Evolutionary conservation across 2,329 filamentous ascomycete species (phyloP), one percentile per base, ranked within the genome.

Genomic region (Fusarium temperatum): DNA sequence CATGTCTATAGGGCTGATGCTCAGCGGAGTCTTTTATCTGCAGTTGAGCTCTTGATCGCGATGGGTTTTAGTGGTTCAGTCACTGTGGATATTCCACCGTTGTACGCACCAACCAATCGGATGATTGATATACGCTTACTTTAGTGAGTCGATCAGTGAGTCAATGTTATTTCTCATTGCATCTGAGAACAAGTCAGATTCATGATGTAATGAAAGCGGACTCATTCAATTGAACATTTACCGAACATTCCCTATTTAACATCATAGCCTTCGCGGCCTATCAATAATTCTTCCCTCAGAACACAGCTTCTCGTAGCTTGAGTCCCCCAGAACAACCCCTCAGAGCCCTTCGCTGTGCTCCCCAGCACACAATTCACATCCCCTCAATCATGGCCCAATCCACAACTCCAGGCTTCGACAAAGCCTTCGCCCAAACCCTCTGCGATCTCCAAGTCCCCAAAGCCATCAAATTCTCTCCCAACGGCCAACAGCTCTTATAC

Each of bases 361-460:
- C 12, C 0, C 24, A 51, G 32, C 24, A 15, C 20, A 8, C 5
- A 51, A 26, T 28, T 15, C 15, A 32, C 4, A 30, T 30, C 5
- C 14, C 30, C 18, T 12, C 18, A 36, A 53, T 11, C 15, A 75
- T 73, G 73, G 10, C 59, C 20, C 50, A 51, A 48, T 54, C 47
- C 1, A 47, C 15, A 1, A 13, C 50, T 7, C 39, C 44, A 6
- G 38, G 22, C 17, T 70, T 70, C 17, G 66, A 65, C 26, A 63
- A 65, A 28, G 18, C 39, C 41, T 56, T 75, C 10, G 72, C 73
- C 1, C 39, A 73, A 9, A 39, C 51, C 12, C 55, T 75, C 17
- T 75, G 73, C 14, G 59, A 68, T 12, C 35, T 75, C 6, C 47
- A 75, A n/a, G 41, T 75, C 20, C 73, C 72, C 7, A 47, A 63